Evolutionary conservation across 2,329 filamentous ascomycete genomes (phyloP).

Genomic region (Colletotrichum lindemuthianum): DNA sequence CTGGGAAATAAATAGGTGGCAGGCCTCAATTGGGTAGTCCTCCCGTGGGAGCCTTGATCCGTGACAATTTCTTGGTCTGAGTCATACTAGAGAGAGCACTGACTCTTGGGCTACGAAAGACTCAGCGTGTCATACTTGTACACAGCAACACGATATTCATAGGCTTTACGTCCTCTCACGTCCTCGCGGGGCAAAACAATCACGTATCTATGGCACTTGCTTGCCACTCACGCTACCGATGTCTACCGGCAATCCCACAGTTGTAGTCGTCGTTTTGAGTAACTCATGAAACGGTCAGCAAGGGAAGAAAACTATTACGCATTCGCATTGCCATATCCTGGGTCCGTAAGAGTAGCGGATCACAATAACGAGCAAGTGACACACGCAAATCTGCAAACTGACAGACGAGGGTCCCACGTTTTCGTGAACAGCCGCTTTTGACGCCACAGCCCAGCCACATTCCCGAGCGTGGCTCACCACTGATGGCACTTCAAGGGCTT

Average conservation of each 20-base stretch:
- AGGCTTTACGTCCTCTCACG: neutral
- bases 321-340: constrained; percentile 12
- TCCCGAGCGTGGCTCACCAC: constrained; percentile 1
- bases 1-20: constrained; percentile 2
- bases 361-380: constrained; percentile 25
- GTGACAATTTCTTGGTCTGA: constrained; percentile 21
- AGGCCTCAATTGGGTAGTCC: constrained; percentile 10
- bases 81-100: constrained; percentile 17
- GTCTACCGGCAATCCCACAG: constrained; percentile 7
- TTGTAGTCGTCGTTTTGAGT: neutral
- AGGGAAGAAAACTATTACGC: constrained; percentile 22
- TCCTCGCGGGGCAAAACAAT: constrained; percentile 13
- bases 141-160: neutral
- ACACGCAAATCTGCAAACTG: constrained; percentile 9
- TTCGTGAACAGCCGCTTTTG: constrained; percentile 11
- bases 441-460: constrained; percentile 6
- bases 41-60: constrained; percentile 18
- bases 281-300: neutral
- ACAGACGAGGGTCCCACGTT: constrained; percentile 17
- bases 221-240: constrained; percentile 10
- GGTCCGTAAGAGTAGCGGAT: constrained; percentile 27
- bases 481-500: too few species aligned
- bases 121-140: neutral
- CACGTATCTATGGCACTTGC: neutral
- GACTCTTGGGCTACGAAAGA: constrained; percentile 15